Evolutionary conservation across 1,284 basidiomycete genomes (phyloP).

Genomic region (Leccinum griseonigrum): DNA sequence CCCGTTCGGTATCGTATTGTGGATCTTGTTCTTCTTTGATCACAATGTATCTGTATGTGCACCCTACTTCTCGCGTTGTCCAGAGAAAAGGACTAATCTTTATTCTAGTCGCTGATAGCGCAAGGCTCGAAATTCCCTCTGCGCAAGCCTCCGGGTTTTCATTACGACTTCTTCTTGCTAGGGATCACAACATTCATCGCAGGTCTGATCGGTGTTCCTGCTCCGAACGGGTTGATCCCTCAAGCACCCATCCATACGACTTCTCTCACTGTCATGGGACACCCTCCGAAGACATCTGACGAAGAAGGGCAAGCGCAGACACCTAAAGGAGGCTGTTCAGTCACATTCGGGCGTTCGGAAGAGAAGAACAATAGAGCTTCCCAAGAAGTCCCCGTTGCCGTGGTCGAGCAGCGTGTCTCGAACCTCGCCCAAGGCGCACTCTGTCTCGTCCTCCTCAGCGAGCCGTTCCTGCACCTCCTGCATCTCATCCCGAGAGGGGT

Average conservation of each 20-base stretch:
- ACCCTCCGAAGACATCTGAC: constrained; percentile 42
- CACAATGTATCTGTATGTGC: constrained; percentile 80
- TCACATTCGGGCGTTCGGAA: constrained; percentile 6
- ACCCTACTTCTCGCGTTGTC: background rate
- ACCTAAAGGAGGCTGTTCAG: background rate
- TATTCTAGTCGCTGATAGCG: constrained; percentile 78
- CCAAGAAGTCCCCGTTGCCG: constrained; percentile 67
- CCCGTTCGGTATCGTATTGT: constrained; percentile 69
- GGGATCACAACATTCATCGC: constrained; percentile 92
- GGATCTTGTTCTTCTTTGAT: constrained; percentile 76
- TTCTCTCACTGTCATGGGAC: constrained; percentile 78
- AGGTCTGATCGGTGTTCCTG: constrained; percentile 87
- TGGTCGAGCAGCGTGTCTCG: constrained; percentile 88
- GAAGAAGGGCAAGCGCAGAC: constrained; percentile 36
- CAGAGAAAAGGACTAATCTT: background rate
- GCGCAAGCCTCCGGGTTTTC: constrained; percentile 90
- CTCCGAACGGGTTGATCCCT: constrained; percentile 94
- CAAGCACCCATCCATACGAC: constrained; percentile 95
- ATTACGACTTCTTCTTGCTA: constrained; percentile 87
- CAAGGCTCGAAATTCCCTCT: constrained; percentile 91
- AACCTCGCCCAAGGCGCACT: constrained; percentile 84
- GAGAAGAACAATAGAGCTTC: constrained; percentile 28
- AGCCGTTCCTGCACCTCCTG: constrained; percentile 80
- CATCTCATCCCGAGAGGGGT: constrained; percentile 75
- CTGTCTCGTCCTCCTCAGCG: constrained; percentile 77